Evolutionary conservation across 768 basidiomycete species (phyloP), one percentile per base, ranked within the genome.

Genomic region (Pleurotus sapidus): DNA sequence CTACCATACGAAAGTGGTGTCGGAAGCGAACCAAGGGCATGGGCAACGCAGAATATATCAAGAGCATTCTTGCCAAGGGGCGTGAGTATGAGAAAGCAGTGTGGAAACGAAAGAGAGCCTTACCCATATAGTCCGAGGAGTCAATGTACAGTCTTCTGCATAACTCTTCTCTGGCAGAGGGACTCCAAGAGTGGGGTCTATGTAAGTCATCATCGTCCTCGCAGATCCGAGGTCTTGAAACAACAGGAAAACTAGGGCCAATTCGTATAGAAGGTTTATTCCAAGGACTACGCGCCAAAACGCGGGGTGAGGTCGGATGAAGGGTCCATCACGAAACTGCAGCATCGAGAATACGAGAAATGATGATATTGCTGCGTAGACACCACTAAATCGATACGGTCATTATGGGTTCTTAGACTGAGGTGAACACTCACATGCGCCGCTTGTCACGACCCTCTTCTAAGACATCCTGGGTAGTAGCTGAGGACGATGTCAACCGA

Each of bases 241-340:
- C 50, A 94, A 80, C 30, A 95, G 68, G 70, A 93, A 95, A 46
- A 93, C 92, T 39, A 95, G 74, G 9, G 80, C 84, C 42, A 95
- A 75, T 67, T 92, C 91, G 67, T 95, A 95, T 25, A 93, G 76
- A 14, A 95, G 71, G 71, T 95, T 95, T 59, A 91, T 73, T 23
- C 90, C 91, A 5, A 94, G 77, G 4, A 92, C 79, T 39, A 85
- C 74, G 50, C 93, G 80, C 91, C 91, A 93, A 70, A 92, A 90
- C 15, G 86, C 88, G 59, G 92, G 92, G 69, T 95, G 92, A 0
- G 92, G 92, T 38, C 92, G 85, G 66, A 94, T 80, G 70, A 91
- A 95, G 27, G 92, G 92, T 0, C 92, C 92, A 68, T 95, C 92
- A 58, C 92, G 87, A 65, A 94, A 93, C 64, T 95, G 93, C 49